These are phyloP conservation scores for Bryum argenteum DNA, from an alignment of 225 moss, liverwort and hornwort genomes.

Conservation along the genomic window DNA sequence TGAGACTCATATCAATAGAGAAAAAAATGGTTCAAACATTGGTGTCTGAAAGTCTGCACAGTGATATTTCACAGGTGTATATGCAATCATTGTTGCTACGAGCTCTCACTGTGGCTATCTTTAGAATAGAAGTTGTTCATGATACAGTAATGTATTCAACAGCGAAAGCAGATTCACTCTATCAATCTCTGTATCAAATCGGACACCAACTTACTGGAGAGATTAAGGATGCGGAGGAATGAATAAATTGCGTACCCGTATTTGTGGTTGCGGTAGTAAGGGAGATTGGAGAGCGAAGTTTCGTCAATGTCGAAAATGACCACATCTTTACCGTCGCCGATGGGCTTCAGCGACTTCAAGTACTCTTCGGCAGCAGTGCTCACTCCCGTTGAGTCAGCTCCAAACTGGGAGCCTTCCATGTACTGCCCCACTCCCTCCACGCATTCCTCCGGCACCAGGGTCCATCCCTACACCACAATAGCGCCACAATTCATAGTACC, in stretches of 20 bases:
- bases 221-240: no score
- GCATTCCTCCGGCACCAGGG: constrained; percentile 25
- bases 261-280: constrained; percentile 63
- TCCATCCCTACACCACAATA: constrained; percentile 30
- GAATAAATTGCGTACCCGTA: constrained; percentile 49
- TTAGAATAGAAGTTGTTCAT: no score
- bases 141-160: no score
- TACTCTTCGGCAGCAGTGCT: neutral
- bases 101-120: no score
- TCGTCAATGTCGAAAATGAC: constrained; percentile 87
- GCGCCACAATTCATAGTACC: neutral
- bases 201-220: no score
- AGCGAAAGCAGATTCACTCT: no score
- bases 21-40: no score
- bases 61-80: no score
- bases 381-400: constrained; percentile 18
- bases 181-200: no score
- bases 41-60: no score
- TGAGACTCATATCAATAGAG: no score
- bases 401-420: constrained; percentile 29
- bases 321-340: constrained; percentile 58
- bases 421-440: neutral
- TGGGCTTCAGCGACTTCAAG: neutral
- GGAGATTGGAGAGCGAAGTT: constrained; percentile 73
- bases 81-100: no score